Conservation (phyloP, 2,329 filamentous ascomycete species). For the Kalmusia sp. region DNA sequence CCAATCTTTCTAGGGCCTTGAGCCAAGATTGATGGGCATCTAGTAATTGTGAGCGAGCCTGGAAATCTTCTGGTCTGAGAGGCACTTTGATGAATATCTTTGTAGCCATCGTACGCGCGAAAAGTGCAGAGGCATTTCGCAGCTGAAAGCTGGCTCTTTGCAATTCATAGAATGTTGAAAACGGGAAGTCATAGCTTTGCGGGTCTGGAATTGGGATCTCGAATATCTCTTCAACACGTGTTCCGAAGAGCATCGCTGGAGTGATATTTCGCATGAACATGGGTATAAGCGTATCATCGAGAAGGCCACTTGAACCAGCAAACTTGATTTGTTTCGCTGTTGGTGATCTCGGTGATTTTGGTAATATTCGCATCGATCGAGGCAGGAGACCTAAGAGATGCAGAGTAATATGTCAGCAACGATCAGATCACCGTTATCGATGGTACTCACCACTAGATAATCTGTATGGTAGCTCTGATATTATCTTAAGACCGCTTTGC, state of each 20-base stretch:
- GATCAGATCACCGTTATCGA: too few species aligned
- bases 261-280: slow-evolving; percentile 28
- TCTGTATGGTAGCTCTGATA: slow-evolving; percentile 19
- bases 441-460: background rate
- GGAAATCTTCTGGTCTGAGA: slow-evolving; percentile 8
- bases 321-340: background rate
- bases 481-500: slow-evolving; percentile 51
- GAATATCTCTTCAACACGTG: slow-evolving; percentile 16
- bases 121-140: slow-evolving; percentile 26
- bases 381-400: background rate
- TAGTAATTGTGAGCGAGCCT: slow-evolving; percentile 9
- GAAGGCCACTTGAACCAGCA: background rate
- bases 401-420: background rate
- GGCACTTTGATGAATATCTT: background rate
- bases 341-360: background rate
- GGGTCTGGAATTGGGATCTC: slow-evolving; percentile 10
- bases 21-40: slow-evolving; percentile 14
- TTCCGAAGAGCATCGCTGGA: slow-evolving; percentile 27
- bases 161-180: slow-evolving; percentile 20
- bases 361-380: background rate
- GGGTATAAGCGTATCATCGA: slow-evolving; percentile 25
- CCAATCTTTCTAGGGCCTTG: slow-evolving; percentile 9
- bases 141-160: slow-evolving; percentile 28
- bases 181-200: slow-evolving; percentile 9
- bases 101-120: slow-evolving; percentile 12